These are phyloP conservation scores for Hanseniaspora osmophila DNA, from an alignment of 805 yeast genomes.

Conservation along the genomic window DNA sequence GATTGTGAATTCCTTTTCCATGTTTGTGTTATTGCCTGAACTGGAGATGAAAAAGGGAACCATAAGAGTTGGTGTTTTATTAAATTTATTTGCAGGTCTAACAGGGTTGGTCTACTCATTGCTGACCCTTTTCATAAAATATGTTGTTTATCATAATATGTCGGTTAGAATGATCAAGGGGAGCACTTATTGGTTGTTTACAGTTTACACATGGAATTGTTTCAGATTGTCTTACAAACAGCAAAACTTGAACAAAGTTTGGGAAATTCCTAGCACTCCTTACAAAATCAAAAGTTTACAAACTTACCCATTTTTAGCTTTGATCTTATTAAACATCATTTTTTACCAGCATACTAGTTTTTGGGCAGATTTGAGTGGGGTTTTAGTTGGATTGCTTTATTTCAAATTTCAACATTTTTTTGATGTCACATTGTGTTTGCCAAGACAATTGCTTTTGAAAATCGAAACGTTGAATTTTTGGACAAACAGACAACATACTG, in stretches of 20 bases:
- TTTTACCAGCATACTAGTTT: background rate
- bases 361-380: background rate
- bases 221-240: background rate
- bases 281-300: background rate
- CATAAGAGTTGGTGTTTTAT: slow-evolving; percentile 66
- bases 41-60: slow-evolving; percentile 73
- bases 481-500: slow-evolving; percentile 2
- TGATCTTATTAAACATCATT: background rate
- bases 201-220: slow-evolving; percentile 27
- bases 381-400: slow-evolving; percentile 1
- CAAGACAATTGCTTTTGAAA: slow-evolving; percentile 3
- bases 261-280: background rate
- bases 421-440: slow-evolving; percentile 3
- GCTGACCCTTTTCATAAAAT: slow-evolving; percentile 25
- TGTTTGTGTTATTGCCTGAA: slow-evolving; percentile 44
- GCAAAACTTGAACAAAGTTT: background rate
- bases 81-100: slow-evolving; percentile 55
- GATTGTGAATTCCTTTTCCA: slow-evolving; percentile 39
- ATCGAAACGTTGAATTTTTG: slow-evolving; percentile 5
- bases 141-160: slow-evolving; percentile 18
- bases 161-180: slow-evolving; percentile 45
- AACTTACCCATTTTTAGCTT: background rate
- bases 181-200: slow-evolving; percentile 60
- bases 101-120: slow-evolving; percentile 53
- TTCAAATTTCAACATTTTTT: slow-evolving; percentile 1